phyloP scores from a whole-genome alignment of 176 grass and related monocot genomes.

The Bolboschoenus planiculmis region DNA sequence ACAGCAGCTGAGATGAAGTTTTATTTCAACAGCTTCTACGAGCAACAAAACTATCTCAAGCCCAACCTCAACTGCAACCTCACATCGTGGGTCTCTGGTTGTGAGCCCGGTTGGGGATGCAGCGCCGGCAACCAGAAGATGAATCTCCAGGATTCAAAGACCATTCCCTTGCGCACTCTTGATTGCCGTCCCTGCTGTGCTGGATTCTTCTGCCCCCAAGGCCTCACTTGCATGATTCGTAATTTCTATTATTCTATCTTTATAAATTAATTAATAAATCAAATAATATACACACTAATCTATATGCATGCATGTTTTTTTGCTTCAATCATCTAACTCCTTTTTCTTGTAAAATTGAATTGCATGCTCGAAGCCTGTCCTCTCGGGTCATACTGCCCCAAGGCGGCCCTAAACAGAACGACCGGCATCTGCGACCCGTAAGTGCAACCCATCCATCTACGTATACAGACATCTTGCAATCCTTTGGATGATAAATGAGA shows the following conservation, averaged over 20 bases:
- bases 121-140: conserved; percentile 32
- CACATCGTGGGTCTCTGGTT: conserved; percentile 69
- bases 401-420: conserved; percentile 57
- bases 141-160: conserved; percentile 40
- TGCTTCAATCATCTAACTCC: neutral
- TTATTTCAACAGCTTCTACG: conserved; percentile 68
- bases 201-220: conserved; percentile 85
- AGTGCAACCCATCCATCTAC: conserved; percentile 14
- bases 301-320: neutral
- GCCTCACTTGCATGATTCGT: conserved; percentile 97
- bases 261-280: no score
- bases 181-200: conserved; percentile 59
- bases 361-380: conserved; percentile 66
- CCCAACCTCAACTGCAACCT: conserved; percentile 95
- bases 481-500: neutral
- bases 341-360: conserved; percentile 7
- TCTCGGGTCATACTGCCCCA: conserved; percentile 75
- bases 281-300: no score
- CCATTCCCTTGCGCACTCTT: conserved; percentile 39
- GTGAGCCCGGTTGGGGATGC: conserved; percentile 81
- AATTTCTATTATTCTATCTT: conserved; percentile 13
- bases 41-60: conserved; percentile 64
- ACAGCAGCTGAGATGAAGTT: conserved; percentile 84
- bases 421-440: conserved; percentile 90
- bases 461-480: neutral